phyloP scores from a whole-genome alignment of 176 grass and related monocot genomes.

The Guadua angustifolia region DNA sequence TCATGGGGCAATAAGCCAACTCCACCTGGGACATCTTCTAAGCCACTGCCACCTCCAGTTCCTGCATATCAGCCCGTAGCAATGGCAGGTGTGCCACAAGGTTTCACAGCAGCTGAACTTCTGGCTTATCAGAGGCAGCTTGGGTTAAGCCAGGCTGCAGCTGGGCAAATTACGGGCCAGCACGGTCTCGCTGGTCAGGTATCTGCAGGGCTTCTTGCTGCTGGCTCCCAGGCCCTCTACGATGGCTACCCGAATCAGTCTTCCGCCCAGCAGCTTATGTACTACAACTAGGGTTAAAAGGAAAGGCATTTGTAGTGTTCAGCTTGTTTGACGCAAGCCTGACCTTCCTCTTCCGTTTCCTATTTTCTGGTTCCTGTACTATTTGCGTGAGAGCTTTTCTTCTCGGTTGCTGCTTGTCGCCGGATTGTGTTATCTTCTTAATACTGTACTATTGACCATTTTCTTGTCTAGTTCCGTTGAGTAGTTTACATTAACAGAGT shows the following conservation, averaged over 20 bases:
- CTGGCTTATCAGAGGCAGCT: constrained; percentile 81
- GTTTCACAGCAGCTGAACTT: constrained; percentile 65
- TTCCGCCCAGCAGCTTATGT: constrained; percentile 76
- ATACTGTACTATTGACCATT: constrained; percentile 52
- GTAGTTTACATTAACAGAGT: constrained; percentile 53
- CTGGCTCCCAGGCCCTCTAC: constrained; percentile 64
- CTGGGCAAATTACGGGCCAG: constrained; percentile 65
- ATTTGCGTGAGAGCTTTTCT: constrained; percentile 52
- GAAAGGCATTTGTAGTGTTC: constrained; percentile 57
- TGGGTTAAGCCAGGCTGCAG: constrained; percentile 61
- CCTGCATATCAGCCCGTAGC: constrained; percentile 61
- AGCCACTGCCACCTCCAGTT: constrained; percentile 68
- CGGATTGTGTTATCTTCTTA: constrained; percentile 45
- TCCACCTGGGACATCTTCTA: constrained; percentile 66
- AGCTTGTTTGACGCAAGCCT: constrained; percentile 58
- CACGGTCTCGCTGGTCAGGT: constrained; percentile 69
- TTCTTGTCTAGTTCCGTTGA: constrained; percentile 41
- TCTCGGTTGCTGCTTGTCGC: constrained; percentile 6
- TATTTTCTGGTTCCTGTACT: constrained; percentile 57
- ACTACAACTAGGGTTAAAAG: constrained; percentile 72
- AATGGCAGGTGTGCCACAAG: constrained; percentile 60
- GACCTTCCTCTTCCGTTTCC: constrained; percentile 28
- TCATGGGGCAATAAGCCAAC: constrained; percentile 90
- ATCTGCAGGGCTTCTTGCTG: constrained; percentile 66
- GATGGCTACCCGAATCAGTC: constrained; percentile 73